Evolutionary conservation across 176 grass and related monocot species (phyloP).

Genomic region (Chrysopogon serrulatus): DNA sequence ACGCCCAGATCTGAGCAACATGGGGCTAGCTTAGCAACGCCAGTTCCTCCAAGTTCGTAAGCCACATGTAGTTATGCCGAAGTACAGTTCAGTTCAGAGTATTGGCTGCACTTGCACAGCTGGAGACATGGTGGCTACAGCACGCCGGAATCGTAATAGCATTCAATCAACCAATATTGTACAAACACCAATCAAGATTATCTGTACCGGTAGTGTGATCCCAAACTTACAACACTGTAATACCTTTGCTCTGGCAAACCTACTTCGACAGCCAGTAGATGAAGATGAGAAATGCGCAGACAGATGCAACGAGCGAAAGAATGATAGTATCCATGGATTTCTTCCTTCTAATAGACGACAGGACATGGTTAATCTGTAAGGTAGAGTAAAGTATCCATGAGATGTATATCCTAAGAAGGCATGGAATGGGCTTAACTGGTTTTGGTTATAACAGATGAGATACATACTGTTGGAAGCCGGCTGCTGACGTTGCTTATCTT

Average conservation of each 20-base stretch:
- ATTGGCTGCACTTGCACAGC: background rate
- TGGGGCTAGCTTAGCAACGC: background rate
- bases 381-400: background rate
- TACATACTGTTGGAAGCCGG: slow-evolving; percentile 77
- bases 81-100: background rate
- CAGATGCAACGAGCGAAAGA: slow-evolving; percentile 78
- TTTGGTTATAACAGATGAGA: background rate
- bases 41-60: background rate
- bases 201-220: slow-evolving; percentile 45
- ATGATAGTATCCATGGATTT: slow-evolving; percentile 99
- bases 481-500: slow-evolving; percentile 95
- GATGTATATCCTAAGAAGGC: background rate
- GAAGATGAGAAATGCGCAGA: slow-evolving; percentile 88
- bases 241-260: background rate
- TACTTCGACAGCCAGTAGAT: slow-evolving; percentile 99
- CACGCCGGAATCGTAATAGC: slow-evolving; percentile 13
- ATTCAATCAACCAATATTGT: slow-evolving; percentile 56
- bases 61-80: background rate
- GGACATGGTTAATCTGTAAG: slow-evolving; percentile 84
- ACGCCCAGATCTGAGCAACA: no score
- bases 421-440: background rate
- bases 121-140: slow-evolving; percentile 11
- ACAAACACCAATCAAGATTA: slow-evolving; percentile 47
- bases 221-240: slow-evolving; percentile 64
- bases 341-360: slow-evolving; percentile 82